Evolutionary conservation across 148 eudicot species (phyloP), one percentile per base, ranked within the genome.

Genomic region (Limonium bicolor): DNA sequence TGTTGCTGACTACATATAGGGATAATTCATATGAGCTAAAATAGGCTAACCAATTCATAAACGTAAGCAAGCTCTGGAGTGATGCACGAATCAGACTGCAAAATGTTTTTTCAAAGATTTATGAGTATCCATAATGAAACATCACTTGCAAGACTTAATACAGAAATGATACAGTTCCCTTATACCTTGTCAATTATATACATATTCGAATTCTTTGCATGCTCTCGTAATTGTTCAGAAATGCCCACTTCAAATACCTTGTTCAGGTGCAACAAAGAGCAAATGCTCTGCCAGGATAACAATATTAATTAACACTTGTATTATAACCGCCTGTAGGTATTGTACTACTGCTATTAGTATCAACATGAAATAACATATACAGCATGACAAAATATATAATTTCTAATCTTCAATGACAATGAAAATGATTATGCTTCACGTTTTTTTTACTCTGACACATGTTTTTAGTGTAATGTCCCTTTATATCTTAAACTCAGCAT

Each of bases 221-320:
- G 70, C 63, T 81, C 99, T 53, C 54, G 68, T 28, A 78, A 68
- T 65, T 55, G 72, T 61, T 65, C 95, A 42, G 85, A 70, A 62
- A 81, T 67, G 28, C 85, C 95, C 12, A 84, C 84, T 76, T 80
- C 93, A 70, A 80, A 81, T 65, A 90, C 78, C 58, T 77, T 80
- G 80, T 68, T 78, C 71, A 90, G 61, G 58, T 85, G 95, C 62
- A 84, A 63, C 41, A 90, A 79, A 22, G 99, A 71, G 50, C 76
- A 60, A 57, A 90, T 64, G 66, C 95, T 90, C 99, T 90, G 43
- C 53, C 58, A 50, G 35, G 14, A 39, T 27, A 40, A 27, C 5
- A 38, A 11, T 16, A 42, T n/a, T n/a, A n/a, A n/a, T n/a, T n/a
- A n/a, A n/a, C n/a, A n/a, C n/a, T n/a, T n/a, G n/a, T n/a, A n/a